phyloP scores from a whole-genome alignment of 208 protist genomes.

The Trichomonas vaginalis region DNA sequence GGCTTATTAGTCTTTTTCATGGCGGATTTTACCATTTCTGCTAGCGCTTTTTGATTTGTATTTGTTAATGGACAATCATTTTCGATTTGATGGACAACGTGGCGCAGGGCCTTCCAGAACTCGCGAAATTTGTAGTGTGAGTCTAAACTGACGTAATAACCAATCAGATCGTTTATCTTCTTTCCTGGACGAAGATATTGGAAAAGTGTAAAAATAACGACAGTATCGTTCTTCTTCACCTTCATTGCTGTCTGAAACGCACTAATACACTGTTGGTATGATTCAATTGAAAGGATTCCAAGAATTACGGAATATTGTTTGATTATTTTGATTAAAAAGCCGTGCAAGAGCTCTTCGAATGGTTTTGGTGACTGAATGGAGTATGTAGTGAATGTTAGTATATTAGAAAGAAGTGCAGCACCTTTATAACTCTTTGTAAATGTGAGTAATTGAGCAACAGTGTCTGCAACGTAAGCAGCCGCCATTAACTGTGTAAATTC shows the following conservation, averaged over 20 bases:
- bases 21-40: neutral
- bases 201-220: neutral
- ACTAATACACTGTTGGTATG: neutral
- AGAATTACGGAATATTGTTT: neutral
- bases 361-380: neutral
- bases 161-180: neutral
- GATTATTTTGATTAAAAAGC: neutral
- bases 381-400: neutral
- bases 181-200: neutral
- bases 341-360: neutral
- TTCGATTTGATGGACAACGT: neutral
- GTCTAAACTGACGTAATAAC: neutral
- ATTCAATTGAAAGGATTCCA: neutral
- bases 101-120: neutral
- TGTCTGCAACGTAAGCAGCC: neutral
- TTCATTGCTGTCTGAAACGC: neutral
- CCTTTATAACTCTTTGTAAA: neutral
- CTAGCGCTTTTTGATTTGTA: neutral
- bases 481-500: neutral
- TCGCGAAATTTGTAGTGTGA: neutral
- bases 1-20: neutral
- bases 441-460: neutral
- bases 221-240: neutral
- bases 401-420: neutral
- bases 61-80: neutral